Evolutionary conservation across 2,329 filamentous ascomycete species (phyloP).

Genomic region (Gaeumannomyces tritici): DNA sequence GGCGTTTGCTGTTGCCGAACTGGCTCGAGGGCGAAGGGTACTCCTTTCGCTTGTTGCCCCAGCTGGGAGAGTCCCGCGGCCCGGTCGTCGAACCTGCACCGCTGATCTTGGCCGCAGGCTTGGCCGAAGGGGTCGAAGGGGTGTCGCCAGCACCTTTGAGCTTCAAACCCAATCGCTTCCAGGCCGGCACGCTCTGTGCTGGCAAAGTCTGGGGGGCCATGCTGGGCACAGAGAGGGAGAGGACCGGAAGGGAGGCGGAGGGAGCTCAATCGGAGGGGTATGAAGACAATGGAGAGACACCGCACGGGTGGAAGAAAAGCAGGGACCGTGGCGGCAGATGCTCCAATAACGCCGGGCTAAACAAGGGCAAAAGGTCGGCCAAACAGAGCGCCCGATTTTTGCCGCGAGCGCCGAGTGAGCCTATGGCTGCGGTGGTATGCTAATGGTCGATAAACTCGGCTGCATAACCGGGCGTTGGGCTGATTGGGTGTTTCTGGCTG

Average conservation of each 20-base stretch:
- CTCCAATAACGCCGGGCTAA: neutral
- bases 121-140: neutral
- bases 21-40: slow-evolving; percentile 3
- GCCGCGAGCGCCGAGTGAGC: neutral
- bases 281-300: slow-evolving; percentile 3
- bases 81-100: slow-evolving; percentile 8
- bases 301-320: neutral
- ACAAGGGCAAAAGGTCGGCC: neutral
- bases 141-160: slow-evolving; percentile 33
- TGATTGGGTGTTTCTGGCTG: neutral
- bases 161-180: slow-evolving; percentile 55
- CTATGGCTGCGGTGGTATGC: neutral
- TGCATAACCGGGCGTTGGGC: neutral
- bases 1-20: slow-evolving; percentile 22
- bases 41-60: slow-evolving; percentile 11
- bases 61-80: neutral
- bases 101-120: slow-evolving; percentile 26
- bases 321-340: neutral
- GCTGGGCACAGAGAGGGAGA: slow-evolving; percentile 2
- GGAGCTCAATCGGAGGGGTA: slow-evolving; percentile 6
- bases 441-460: neutral
- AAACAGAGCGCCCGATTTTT: neutral
- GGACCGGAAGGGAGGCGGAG: neutral
- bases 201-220: slow-evolving; percentile 28
- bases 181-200: slow-evolving; percentile 42